A percentile compares a stretch with the other conserved stretches of the same genome.
phyloP scores from a whole-genome alignment of 495 filamentous ascomycete genomes.

The Schizothecium vesticola region DNA sequence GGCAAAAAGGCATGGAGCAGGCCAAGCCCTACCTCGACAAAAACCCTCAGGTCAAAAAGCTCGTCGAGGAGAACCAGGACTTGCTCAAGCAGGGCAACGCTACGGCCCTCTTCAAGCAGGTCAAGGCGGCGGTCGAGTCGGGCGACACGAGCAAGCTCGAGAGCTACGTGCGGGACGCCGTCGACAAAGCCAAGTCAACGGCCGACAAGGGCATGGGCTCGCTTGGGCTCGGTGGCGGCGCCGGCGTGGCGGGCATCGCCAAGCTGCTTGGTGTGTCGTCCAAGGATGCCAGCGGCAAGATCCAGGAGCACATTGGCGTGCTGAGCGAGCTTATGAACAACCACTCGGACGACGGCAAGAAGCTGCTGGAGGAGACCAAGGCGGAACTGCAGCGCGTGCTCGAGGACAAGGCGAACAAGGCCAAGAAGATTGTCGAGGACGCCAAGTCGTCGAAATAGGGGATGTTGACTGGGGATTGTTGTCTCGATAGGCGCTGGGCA shows the following conservation, averaged over 20 bases:
- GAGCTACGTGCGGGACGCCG: slow-evolving; percentile 51
- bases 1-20: slow-evolving; percentile 58
- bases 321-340: slow-evolving; percentile 50
- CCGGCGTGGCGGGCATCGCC: slow-evolving; percentile 10
- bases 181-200: slow-evolving; percentile 48
- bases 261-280: slow-evolving; percentile 20
- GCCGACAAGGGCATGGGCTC: slow-evolving; percentile 20
- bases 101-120: slow-evolving; percentile 46
- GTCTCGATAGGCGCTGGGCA: background rate
- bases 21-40: slow-evolving; percentile 60
- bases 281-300: slow-evolving; percentile 39
- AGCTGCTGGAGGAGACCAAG: slow-evolving; percentile 54
- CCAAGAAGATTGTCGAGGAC: slow-evolving; percentile 35
- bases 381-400: slow-evolving; percentile 46
- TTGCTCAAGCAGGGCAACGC: slow-evolving; percentile 55
- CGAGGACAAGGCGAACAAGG: slow-evolving; percentile 38
- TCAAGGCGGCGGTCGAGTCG: slow-evolving; percentile 49
- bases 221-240: slow-evolving; percentile 34
- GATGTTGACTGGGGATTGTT: background rate
- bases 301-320: slow-evolving; percentile 51
- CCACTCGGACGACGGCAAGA: slow-evolving; percentile 56
- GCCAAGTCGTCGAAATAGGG: background rate
- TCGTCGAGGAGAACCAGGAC: slow-evolving; percentile 57
- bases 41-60: slow-evolving; percentile 58
- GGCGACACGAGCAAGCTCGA: slow-evolving; percentile 52